Base-by-base conservation (phyloP, 768 basidiomycete species). In the Coprinopsis sp. region DNA sequence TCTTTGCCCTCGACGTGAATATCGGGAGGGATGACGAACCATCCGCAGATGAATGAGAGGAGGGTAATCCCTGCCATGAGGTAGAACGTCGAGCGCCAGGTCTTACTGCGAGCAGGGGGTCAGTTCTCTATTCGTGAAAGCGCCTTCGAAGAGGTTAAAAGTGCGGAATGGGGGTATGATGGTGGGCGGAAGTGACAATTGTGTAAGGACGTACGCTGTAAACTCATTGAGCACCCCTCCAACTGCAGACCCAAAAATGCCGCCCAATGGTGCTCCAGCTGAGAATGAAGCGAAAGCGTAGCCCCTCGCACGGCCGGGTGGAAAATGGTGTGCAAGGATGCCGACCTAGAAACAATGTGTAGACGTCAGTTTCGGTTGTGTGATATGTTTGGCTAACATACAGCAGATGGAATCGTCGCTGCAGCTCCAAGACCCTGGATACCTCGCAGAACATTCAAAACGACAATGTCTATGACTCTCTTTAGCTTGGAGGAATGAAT, bases 211-310 rank as follows among this genome's bases (percentile, higher is more conserved):
- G 27, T 49, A 73, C 76, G 47, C 44, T 16, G 76, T 68, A 12
- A 64, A 63, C 54, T 89, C 76, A 0, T 82, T 86, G 16, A 90
- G 63, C 1, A 83, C 65, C 14, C 87, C 89, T 14, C 91, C 90
- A 1, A 90, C 49, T 0, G 81, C 64, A 24, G 72, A 71, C 1
- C 92, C 91, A 12, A 91, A 64, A 0, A 79, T 84, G 0, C 75
- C 85, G 0, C 92, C 92, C 4, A 93, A 58, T 0, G 92, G 91
- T 1, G 86, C 88, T 21, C 93, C 93, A 0, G 90, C 88, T 1
- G 84, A 74, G 53, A 92, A 94, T 0, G 84, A 81, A 0, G 92
- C 79, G 51, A 94, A 95, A 0, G 90, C 92, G 1, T 80, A 63
- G 1, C 87, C 80, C 10, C 92, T 77, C 0, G 81, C 73, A 10